Conservation (phyloP, 2,329 filamentous ascomycete species). For the Chaetomiaceae sp. region DNA sequence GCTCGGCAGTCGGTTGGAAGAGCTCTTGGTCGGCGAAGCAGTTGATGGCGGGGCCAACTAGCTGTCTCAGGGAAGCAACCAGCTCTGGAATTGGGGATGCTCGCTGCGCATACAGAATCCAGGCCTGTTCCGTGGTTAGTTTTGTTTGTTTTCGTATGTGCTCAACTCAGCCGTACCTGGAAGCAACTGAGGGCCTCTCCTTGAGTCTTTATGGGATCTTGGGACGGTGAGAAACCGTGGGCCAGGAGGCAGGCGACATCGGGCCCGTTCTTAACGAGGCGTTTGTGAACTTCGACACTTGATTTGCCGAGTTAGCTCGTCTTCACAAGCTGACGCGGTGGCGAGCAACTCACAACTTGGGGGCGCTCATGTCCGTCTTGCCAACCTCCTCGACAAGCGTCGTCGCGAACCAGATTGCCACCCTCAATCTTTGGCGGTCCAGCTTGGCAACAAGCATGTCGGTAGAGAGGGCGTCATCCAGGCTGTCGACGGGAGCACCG, state of each 20-base stretch:
- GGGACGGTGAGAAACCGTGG: slow-evolving; percentile 33
- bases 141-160: not conserved
- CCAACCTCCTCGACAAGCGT: slow-evolving; percentile 61
- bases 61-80: slow-evolving; percentile 52
- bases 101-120: slow-evolving; percentile 69
- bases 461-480: slow-evolving; percentile 41
- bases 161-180: slow-evolving; percentile 47
- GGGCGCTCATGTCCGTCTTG: slow-evolving; percentile 60
- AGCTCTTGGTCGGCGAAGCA: slow-evolving; percentile 55
- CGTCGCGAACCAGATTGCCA: slow-evolving; percentile 60
- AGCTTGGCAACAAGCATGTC: slow-evolving; percentile 43
- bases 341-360: slow-evolving; percentile 45
- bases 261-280: slow-evolving; percentile 37
- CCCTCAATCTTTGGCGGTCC: slow-evolving; percentile 46
- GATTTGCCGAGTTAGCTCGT: slow-evolving; percentile 1
- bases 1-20: slow-evolving; percentile 57
- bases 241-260: slow-evolving; percentile 40
- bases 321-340: not conserved
- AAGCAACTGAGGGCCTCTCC: slow-evolving; percentile 57
- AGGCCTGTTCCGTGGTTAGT: slow-evolving; percentile 49
- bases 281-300: slow-evolving; percentile 37
- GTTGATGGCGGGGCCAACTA: slow-evolving; percentile 56
- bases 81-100: slow-evolving; percentile 54
- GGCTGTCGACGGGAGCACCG: slow-evolving; percentile 42
- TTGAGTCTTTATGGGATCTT: slow-evolving; percentile 33